phyloP scores from a whole-genome alignment of 2,329 filamentous ascomycete species.

The Claviceps humidiphila region DNA sequence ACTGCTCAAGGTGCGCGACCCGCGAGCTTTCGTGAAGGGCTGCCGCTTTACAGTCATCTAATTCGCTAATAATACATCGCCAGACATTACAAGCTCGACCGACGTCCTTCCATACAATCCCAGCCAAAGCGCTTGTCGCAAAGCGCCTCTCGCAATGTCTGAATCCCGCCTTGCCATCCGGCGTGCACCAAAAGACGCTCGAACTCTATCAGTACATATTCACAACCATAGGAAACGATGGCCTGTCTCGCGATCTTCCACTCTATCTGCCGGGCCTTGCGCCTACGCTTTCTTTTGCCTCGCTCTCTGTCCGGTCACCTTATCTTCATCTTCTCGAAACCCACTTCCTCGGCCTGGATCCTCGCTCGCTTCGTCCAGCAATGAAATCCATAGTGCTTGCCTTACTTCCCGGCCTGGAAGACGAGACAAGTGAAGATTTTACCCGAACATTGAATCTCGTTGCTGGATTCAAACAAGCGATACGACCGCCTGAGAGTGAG shows the following conservation, averaged over 20 bases:
- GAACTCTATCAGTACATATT: conserved; percentile 92
- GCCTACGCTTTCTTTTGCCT: conserved; percentile 85
- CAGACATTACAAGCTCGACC: conserved; percentile 83
- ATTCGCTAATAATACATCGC: conserved; percentile 1
- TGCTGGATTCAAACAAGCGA: conserved; percentile 59
- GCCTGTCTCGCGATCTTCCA: conserved; percentile 66
- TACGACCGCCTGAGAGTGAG: conserved; percentile 41
- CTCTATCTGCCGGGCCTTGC: conserved; percentile 84
- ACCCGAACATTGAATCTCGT: conserved; percentile 71
- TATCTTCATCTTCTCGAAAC: conserved; percentile 76
- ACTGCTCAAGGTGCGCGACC: conserved; percentile 59
- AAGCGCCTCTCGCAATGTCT: conserved; percentile 91
- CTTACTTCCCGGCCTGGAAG: conserved; percentile 83
- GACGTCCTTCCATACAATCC: conserved; percentile 55
- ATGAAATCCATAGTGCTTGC: conserved; percentile 82
- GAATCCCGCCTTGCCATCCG: conserved; percentile 83
- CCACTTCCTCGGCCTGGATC: conserved; percentile 61
- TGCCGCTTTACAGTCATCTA: not conserved
- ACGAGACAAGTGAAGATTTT: conserved; percentile 95
- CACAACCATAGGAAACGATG: conserved; percentile 67
- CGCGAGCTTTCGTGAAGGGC: not conserved
- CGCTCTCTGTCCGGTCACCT: conserved; percentile 73
- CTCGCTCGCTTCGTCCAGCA: conserved; percentile 64
- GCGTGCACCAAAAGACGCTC: conserved; percentile 92
- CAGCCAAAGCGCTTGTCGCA: conserved; percentile 70